Evolutionary conservation across 2,329 filamentous ascomycete genomes (phyloP), one percentile per base, ranked within the genome.

Genomic region (Cordyceps cicadae): DNA sequence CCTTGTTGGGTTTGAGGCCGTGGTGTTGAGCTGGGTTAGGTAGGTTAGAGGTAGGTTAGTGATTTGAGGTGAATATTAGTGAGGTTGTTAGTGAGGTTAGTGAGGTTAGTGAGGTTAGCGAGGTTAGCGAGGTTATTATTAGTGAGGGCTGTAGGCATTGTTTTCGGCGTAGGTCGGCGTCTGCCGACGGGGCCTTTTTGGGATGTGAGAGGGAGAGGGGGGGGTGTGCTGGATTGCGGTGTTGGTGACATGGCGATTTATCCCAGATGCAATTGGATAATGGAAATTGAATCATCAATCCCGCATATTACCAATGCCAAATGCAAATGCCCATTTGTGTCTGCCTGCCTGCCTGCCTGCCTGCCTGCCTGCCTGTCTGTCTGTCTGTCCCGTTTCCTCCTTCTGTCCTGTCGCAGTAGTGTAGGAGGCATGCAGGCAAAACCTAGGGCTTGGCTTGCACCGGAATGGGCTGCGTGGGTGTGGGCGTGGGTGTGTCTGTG

Each of bases 21-120:
- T 43, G n/a, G 8, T 5, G 52, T 49, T 59, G 56, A 24, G 45
- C 39, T 52, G 56, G 56, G 48, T 59, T 52, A 52, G 55, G 54
- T 45, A 56, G 43, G 39, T 24, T 24, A 24, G n/a, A n/a, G n/a
- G n/a, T n/a, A n/a, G n/a, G 3, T 24, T 24, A 4, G 24, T 24
- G 24, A 24, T 24, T 24, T 24, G 24, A 24, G 24, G 24, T 24
- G 24, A 24, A 24, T 2, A 4, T 24, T 24, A 24, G 24, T 24
- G 24, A 24, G 24, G 24, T 24, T 24, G 4, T 24, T 24, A 24
- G 24, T 24, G 24, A 24, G 24, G 24, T 24, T 24, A 24, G 24
- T 24, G 24, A 24, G 24, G 24, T 24, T 4, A 24, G 24, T 24
- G 24, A 24, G 24, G 24, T 24, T 24, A 24, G 24, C 4, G 24